phyloP scores from a whole-genome alignment of 1,139 yeast genomes.

The Kurtzmaniella quercitrusa region DNA sequence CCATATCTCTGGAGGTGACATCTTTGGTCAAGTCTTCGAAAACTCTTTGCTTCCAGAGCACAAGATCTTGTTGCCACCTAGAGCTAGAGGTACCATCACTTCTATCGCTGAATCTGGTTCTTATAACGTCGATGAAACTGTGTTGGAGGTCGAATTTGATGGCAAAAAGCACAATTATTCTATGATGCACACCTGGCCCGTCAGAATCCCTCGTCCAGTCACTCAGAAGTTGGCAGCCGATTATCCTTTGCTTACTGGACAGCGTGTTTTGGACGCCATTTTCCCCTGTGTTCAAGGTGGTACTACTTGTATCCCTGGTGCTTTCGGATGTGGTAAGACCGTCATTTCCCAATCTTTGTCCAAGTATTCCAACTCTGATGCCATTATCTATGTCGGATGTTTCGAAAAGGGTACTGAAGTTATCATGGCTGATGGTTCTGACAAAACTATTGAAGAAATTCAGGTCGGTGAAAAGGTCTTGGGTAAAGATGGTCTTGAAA shows the following conservation, averaged over 20 bases:
- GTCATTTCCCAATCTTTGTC: slow-evolving; percentile 97
- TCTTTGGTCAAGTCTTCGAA: slow-evolving; percentile 89
- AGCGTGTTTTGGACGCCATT: slow-evolving; percentile 94
- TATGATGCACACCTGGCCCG: slow-evolving; percentile 99
- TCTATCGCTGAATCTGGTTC: slow-evolving; percentile 86
- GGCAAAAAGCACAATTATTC: slow-evolving; percentile 78
- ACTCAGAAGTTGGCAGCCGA: slow-evolving; percentile 90
- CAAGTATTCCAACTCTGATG: slow-evolving; percentile 94
- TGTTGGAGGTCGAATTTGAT: slow-evolving; percentile 91
- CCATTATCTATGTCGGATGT: slow-evolving; percentile 91
- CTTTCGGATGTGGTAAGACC: slow-evolving; percentile 99
- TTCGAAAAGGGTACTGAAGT: too few relatives aligned
- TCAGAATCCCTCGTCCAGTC: slow-evolving; percentile 98
- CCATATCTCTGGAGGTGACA: slow-evolving; percentile 97
- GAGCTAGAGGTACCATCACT: slow-evolving; percentile 96
- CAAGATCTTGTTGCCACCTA: slow-evolving; percentile 92
- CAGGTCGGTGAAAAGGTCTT: too few relatives aligned
- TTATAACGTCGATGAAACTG: slow-evolving; percentile 82
- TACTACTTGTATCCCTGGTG: slow-evolving; percentile 99
- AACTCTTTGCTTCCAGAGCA: slow-evolving; percentile 90
- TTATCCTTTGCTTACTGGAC: slow-evolving; percentile 94
- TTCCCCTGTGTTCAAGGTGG: slow-evolving; percentile 99
- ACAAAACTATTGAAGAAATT: too few relatives aligned
- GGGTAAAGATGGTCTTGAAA: too few relatives aligned
- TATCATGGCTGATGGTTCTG: too few relatives aligned